Conservation (phyloP, 164 flowering plant genomes). For the Piper betle region DNA sequence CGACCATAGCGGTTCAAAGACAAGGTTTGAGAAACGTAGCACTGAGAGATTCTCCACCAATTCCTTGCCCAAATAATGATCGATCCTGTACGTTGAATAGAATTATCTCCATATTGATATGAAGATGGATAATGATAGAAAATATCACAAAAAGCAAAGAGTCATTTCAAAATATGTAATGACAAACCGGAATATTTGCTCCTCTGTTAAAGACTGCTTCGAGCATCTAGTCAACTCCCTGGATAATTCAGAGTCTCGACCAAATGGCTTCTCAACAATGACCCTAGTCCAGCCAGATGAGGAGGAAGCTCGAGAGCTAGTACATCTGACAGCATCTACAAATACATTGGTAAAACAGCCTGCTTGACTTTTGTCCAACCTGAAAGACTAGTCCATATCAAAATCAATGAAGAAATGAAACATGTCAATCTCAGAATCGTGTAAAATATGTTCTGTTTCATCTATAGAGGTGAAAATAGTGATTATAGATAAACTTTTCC, state of each 20-base stretch:
- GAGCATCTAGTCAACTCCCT: constrained; percentile 51
- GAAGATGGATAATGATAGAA: neutral
- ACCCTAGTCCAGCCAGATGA: constrained; percentile 78
- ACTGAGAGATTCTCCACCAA: constrained; percentile 81
- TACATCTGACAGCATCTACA: constrained; percentile 69
- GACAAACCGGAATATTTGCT: constrained; percentile 75
- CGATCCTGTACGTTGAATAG: constrained; percentile 46
- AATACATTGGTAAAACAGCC: constrained; percentile 77
- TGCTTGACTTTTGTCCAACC: constrained; percentile 52
- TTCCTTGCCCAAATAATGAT: constrained; percentile 84
- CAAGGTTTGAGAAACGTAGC: constrained; percentile 88
- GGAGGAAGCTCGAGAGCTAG: constrained; percentile 58
- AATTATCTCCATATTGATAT: neutral
- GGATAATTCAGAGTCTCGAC: constrained; percentile 70
- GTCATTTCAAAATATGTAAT: neutral
- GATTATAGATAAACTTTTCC: too few relatives aligned
- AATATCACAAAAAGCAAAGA: neutral
- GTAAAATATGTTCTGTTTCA: too few relatives aligned
- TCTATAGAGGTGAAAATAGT: too few relatives aligned
- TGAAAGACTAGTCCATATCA: constrained; percentile 7
- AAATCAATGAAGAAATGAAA: too few relatives aligned
- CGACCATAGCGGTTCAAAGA: constrained; percentile 86
- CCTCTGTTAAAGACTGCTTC: constrained; percentile 62
- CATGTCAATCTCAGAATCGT: too few relatives aligned
- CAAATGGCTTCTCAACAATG: constrained; percentile 92